Evolutionary conservation across 805 yeast genomes (phyloP), one percentile per base, ranked within the genome.

Genomic region (Deakozyma indianensis): DNA sequence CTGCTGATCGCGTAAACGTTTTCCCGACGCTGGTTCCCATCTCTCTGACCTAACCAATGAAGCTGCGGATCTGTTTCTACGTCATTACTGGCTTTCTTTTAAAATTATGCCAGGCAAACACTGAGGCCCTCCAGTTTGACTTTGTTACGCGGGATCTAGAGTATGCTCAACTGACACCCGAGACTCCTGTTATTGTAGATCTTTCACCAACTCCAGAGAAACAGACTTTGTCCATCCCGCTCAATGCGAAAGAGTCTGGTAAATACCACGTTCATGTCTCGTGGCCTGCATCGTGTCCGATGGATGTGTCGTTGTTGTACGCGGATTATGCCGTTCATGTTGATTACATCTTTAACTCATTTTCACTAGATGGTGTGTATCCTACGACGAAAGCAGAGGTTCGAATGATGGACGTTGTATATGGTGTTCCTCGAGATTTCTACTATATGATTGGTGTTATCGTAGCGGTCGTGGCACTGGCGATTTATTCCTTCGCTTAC

Each of bases 201-300:
- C 28, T 25, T 9, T 25, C 28, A 14, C 28, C 28, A 25, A 14
- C 14, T 25, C 28, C 28, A 25, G 28, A 25, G 28, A 7, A 7
- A 9, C 7, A 25, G 7, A 9, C 28, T 9, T 14, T 25, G 14
- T 25, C 28, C 28, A 25, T 25, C 14, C 28, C 28, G 14, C 7
- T 25, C 7, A 14, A 25, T 9, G 28, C 28, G 14, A 14, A 25
- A 9, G 7, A n/a, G 4, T 45, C 49, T 1, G 57, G 56, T 16
- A 41, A 21, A 18, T 61, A 61, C 45, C 55, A 59, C 28, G 54
- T 51, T n/a, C 52, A 60, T 22, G 55, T 61, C 3, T 58, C 61
- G 50, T 61, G 65, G 65, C 63, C 65, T 0, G 65, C 65, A 3
- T 50, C 59, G 16, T 42, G 45, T 24, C 64, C 65, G 1, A 55